Percentiles rank a stretch among this genome's conserved stretches.
Conservation (phyloP, 2,329 filamentous ascomycete species). For the Phyllosticta ampelicida region DNA sequence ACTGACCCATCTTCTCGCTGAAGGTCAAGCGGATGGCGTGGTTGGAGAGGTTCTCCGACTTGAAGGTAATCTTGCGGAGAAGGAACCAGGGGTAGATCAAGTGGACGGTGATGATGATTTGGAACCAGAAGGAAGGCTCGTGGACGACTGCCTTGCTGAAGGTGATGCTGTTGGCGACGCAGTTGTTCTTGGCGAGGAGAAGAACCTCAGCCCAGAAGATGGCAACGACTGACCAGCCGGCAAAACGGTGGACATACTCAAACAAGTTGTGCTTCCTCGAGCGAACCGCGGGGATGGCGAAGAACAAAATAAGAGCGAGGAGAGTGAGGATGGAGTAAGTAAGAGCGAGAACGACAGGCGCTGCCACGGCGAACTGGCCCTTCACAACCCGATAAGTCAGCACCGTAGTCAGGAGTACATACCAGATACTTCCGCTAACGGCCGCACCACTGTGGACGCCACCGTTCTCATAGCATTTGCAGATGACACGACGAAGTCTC, state of each 20-base stretch:
- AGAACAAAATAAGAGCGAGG: constrained; percentile 17
- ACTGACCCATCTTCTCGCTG: constrained; percentile 17
- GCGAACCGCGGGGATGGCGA: constrained; percentile 19
- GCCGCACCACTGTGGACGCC: constrained; percentile 26
- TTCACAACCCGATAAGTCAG: constrained; percentile 19
- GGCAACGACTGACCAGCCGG: constrained; percentile 22
- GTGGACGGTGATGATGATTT: constrained; percentile 52
- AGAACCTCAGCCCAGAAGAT: constrained; percentile 23
- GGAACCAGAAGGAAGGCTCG: constrained; percentile 55
- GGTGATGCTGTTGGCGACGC: constrained; percentile 18
- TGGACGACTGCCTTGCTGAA: constrained; percentile 32
- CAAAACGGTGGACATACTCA: constrained; percentile 25
- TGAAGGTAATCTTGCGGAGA: constrained; percentile 56
- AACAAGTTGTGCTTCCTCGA: constrained; percentile 21
- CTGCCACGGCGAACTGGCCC: constrained; percentile 9
- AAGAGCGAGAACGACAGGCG: constrained; percentile 14
- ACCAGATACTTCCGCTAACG: constrained; percentile 30
- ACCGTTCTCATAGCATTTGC: constrained; percentile 23
- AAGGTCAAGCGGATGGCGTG: constrained; percentile 60
- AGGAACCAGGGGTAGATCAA: constrained; percentile 64
- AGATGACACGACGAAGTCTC: constrained; percentile 15
- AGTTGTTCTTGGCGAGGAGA: constrained; percentile 10
- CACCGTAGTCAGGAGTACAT: constrained; percentile 28
- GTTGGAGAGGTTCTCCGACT: constrained; percentile 55
- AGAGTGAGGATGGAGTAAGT: constrained; percentile 17